Conservation (phyloP, 2,329 filamentous ascomycete species). For the Calonectria hongkongensis region DNA sequence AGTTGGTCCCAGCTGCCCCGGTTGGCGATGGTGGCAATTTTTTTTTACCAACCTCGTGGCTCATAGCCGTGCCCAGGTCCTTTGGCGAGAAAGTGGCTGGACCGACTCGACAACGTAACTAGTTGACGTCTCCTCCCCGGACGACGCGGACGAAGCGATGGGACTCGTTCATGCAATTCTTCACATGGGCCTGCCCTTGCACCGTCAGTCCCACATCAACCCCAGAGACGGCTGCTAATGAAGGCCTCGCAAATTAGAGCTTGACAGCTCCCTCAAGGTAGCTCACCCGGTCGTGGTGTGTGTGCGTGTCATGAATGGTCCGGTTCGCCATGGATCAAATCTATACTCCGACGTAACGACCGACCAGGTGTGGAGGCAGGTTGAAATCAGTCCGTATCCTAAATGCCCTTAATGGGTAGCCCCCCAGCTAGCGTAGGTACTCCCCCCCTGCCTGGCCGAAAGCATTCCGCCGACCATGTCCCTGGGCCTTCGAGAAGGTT, state of each 20-base stretch:
- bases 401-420: constrained; percentile 40
- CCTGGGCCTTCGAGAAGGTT: constrained; percentile 58
- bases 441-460: constrained; percentile 47
- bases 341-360: constrained; percentile 47
- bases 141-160: constrained; percentile 42
- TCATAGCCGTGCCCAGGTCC: neutral
- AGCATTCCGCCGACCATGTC: constrained; percentile 57
- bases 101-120: constrained; percentile 31
- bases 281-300: constrained; percentile 39
- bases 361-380: constrained; percentile 40
- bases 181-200: constrained; percentile 39
- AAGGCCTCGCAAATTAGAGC: constrained; percentile 42
- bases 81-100: constrained; percentile 28
- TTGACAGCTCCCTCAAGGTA: constrained; percentile 44
- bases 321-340: constrained; percentile 52
- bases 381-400: constrained; percentile 53
- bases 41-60: constrained; percentile 2
- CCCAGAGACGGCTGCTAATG: constrained; percentile 38
- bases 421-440: constrained; percentile 47
- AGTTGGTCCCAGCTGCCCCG: constrained; percentile 7
- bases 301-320: constrained; percentile 44
- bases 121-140: constrained; percentile 39
- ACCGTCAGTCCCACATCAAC: constrained; percentile 46
- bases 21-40: constrained; percentile 10
- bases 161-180: constrained; percentile 52